Conservation (phyloP, 2,329 filamentous ascomycete genomes). For the Fusarium buxicola region DNA sequence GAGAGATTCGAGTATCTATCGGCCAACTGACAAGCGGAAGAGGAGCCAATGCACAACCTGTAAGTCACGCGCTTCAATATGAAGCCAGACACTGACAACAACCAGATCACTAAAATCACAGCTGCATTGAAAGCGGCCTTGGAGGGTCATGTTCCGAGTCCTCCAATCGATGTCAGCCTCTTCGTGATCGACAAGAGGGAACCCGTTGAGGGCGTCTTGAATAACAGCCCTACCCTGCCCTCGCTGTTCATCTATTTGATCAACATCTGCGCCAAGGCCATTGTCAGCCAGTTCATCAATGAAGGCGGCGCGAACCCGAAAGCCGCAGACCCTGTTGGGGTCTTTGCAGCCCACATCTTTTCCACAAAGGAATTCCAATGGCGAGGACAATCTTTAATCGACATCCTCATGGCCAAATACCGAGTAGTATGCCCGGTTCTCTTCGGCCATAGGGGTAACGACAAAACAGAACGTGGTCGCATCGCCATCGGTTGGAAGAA, state of each 20-base stretch:
- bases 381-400: conserved; percentile 76
- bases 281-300: conserved; percentile 76
- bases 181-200: conserved; percentile 63
- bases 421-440: conserved; percentile 84
- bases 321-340: conserved; percentile 82
- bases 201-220: conserved; percentile 60
- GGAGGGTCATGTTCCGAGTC: conserved; percentile 62
- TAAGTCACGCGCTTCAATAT: conserved; percentile 42
- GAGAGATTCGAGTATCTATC: conserved; percentile 76
- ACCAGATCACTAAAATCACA: conserved; percentile 53
- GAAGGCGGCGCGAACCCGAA: conserved; percentile 73
- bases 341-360: conserved; percentile 80
- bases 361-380: conserved; percentile 74
- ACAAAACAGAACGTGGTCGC: conserved; percentile 77
- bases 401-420: conserved; percentile 88
- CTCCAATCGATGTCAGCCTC: conserved; percentile 64
- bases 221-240: conserved; percentile 68
- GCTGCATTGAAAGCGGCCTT: conserved; percentile 64
- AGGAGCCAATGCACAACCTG: conserved; percentile 64
- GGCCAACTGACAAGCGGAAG: conserved; percentile 78
- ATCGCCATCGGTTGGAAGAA: conserved; percentile 79
- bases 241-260: conserved; percentile 79
- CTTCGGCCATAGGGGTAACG: conserved; percentile 83
- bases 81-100: conserved; percentile 27
- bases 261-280: conserved; percentile 79